Percentiles rank a stretch among this genome's conserved stretches.
Evolutionary conservation across 1,284 basidiomycete species (phyloP).

Genomic region (Phaffia rhodozyma): DNA sequence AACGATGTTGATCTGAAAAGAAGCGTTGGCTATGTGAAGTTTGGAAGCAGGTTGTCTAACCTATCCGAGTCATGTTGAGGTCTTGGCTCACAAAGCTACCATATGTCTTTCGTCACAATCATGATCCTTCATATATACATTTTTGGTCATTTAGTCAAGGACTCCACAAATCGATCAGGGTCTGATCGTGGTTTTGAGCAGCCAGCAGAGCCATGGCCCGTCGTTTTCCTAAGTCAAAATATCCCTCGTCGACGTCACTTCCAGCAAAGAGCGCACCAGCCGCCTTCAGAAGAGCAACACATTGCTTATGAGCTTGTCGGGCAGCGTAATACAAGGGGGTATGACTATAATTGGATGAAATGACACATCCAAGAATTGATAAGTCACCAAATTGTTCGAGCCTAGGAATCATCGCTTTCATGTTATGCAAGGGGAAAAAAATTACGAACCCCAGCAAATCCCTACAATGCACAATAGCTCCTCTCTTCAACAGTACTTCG

Average conservation of each 20-base stretch:
- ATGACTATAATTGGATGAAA: not conserved
- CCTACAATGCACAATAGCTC: conserved; percentile 74
- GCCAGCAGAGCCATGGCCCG: not conserved
- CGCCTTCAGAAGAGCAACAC: conserved; percentile 22
- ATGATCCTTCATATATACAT: too few relatives aligned
- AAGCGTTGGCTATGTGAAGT: too few relatives aligned
- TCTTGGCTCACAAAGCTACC: too few relatives aligned
- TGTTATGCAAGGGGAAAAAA: not conserved
- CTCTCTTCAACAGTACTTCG: conserved; percentile 53
- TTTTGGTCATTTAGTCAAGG: too few relatives aligned
- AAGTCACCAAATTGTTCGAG: not conserved
- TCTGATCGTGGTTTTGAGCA: conserved; percentile 3
- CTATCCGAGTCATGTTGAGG: too few relatives aligned
- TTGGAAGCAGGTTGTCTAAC: too few relatives aligned
- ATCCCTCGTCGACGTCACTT: conserved; percentile 23
- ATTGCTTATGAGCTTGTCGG: conserved; percentile 21
- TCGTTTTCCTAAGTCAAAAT: not conserved
- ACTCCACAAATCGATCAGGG: not conserved
- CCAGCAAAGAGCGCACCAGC: conserved; percentile 30
- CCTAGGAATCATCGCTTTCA: too few relatives aligned
- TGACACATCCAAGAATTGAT: not conserved
- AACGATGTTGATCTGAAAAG: too few relatives aligned
- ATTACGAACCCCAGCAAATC: conserved; percentile 46
- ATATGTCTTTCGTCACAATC: too few relatives aligned
- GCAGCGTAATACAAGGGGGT: conserved; percentile 32